phyloP scores from a whole-genome alignment of 441 rosid genomes.

The Capsella rubella region DNA sequence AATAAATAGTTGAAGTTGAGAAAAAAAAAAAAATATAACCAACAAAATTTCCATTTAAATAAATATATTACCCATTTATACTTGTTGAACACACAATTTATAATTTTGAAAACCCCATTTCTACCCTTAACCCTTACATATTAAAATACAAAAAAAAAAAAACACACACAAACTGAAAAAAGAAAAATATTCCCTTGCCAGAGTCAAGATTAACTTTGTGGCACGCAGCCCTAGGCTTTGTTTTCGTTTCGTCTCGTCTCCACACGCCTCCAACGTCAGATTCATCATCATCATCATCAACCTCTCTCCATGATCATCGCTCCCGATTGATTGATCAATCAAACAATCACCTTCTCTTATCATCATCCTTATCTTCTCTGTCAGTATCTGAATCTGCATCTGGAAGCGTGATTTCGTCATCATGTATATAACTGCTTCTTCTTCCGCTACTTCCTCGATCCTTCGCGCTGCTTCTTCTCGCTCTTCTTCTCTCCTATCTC shows the following conservation, averaged over 20 bases:
- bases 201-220: slow-evolving; percentile 26
- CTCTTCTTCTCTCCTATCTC: slow-evolving; percentile 31
- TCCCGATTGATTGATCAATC: slow-evolving; percentile 35
- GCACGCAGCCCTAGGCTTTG: slow-evolving; percentile 62
- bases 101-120: not conserved
- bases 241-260: slow-evolving; percentile 47
- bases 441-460: slow-evolving; percentile 63
- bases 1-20: too few relatives aligned
- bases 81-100: too few relatives aligned
- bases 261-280: slow-evolving; percentile 54
- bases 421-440: slow-evolving; percentile 75
- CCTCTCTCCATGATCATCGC: slow-evolving; percentile 13
- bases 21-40: too few relatives aligned
- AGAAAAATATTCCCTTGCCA: not conserved
- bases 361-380: slow-evolving; percentile 5
- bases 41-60: too few relatives aligned
- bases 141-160: too few relatives aligned
- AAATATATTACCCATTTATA: too few relatives aligned
- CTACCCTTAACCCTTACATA: not conserved
- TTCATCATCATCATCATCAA: not conserved
- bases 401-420: slow-evolving; percentile 50
- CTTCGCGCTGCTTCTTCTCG: slow-evolving; percentile 68
- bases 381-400: slow-evolving; percentile 48
- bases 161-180: not conserved
- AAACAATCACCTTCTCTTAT: not conserved